Evolutionary conservation across 768 basidiomycete genomes (phyloP).

Genomic region (Mycena amicta): DNA sequence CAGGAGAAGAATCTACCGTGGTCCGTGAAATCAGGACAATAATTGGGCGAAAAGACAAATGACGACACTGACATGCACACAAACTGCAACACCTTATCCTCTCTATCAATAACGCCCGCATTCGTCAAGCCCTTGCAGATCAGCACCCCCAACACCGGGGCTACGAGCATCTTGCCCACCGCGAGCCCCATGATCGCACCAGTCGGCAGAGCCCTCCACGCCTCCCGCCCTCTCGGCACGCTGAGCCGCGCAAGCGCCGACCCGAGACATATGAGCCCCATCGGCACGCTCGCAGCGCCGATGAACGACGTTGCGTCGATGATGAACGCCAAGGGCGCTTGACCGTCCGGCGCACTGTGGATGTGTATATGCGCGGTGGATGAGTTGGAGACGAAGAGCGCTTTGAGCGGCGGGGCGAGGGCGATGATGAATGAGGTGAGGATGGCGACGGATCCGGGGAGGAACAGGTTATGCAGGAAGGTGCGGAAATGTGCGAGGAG

Average conservation of each 20-base stretch:
- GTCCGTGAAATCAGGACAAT: too few species aligned
- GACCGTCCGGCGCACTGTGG: conserved; percentile 55
- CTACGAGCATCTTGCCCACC: conserved; percentile 43
- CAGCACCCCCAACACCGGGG: conserved; percentile 52
- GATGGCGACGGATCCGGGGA: conserved; percentile 50
- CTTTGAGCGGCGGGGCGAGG: conserved; percentile 52
- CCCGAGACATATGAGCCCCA: conserved; percentile 58
- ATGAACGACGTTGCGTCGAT: conserved; percentile 53
- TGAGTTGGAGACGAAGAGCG: conserved; percentile 45
- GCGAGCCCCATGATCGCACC: conserved; percentile 47
- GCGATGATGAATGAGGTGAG: conserved; percentile 50
- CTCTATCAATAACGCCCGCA: conserved; percentile 36
- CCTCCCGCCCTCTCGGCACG: conserved; percentile 42
- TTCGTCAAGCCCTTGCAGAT: conserved; percentile 43
- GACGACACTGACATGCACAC: conserved; percentile 60
- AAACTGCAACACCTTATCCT: conserved; percentile 51
- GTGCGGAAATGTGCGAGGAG: conserved; percentile 25
- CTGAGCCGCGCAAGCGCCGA: conserved; percentile 58
- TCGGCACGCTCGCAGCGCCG: conserved; percentile 55
- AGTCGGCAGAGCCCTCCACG: conserved; percentile 39
- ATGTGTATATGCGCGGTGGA: conserved; percentile 33
- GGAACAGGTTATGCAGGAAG: conserved; percentile 36
- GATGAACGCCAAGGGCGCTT: conserved; percentile 56
- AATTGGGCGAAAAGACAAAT: not conserved
- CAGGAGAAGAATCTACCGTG: conserved; percentile 60